A percentile compares a stretch with the other conserved stretches of the same genome.
Conservation (phyloP, 306 rosid species). For the Cicer pinnatifidum region DNA sequence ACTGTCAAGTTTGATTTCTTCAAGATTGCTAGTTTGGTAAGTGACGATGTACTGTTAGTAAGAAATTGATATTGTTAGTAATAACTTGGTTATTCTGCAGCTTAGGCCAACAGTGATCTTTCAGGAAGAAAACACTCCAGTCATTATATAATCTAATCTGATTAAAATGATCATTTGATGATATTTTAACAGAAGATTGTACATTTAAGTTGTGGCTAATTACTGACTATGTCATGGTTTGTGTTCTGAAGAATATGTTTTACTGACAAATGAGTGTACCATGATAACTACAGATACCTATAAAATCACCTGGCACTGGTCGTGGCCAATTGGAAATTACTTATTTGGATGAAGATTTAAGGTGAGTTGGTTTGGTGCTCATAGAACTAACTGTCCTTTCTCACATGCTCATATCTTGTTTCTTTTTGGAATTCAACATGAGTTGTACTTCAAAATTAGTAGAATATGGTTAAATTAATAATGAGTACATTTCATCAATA, state of each 20-base stretch:
- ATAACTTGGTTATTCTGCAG: no score
- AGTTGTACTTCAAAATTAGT: neutral
- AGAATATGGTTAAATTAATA: neutral
- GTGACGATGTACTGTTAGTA: no score
- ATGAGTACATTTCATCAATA: neutral
- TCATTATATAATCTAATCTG: no score
- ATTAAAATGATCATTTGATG: no score
- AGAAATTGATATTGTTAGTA: neutral
- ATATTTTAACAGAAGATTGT: neutral
- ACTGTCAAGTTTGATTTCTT: conserved; percentile 84
- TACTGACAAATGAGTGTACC: conserved; percentile 9
- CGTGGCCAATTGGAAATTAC: conserved; percentile 85
- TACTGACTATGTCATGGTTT: neutral
- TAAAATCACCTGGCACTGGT: conserved; percentile 82
- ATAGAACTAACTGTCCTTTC: neutral
- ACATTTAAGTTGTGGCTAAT: neutral
- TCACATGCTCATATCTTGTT: neutral
- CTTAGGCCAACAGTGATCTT: no score
- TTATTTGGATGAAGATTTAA: conserved; percentile 79
- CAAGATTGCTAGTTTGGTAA: conserved; percentile 79
- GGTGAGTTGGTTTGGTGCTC: conserved; percentile 52
- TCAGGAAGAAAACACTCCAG: no score
- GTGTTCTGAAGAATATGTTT: neutral
- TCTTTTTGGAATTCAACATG: neutral
- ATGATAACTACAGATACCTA: conserved; percentile 65